Evolutionary conservation across 2,329 filamentous ascomycete species (phyloP).

Genomic region (Aulographum hederae): DNA sequence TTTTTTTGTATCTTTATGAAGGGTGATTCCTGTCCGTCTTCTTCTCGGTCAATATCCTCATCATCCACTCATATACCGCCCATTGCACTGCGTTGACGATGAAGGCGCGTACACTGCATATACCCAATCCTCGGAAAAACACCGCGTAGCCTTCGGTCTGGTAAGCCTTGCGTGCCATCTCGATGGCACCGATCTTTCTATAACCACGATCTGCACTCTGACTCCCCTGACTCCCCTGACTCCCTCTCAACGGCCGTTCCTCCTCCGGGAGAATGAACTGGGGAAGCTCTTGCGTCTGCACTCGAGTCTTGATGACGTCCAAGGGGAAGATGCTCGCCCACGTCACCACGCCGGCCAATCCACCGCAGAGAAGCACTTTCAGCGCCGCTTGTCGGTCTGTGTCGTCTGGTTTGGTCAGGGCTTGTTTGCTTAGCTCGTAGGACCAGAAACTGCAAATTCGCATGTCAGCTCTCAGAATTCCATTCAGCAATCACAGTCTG

Average conservation of each 20-base stretch:
- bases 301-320: constrained; percentile 78
- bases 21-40: too few species aligned
- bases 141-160: constrained; percentile 51
- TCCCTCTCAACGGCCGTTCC: not conserved
- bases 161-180: constrained; percentile 50
- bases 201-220: constrained; percentile 1
- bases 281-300: constrained; percentile 52
- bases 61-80: constrained; percentile 81
- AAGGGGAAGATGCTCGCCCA: constrained; percentile 86
- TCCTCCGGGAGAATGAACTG: not conserved
- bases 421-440: constrained; percentile 58
- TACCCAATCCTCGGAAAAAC: constrained; percentile 64
- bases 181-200: constrained; percentile 36
- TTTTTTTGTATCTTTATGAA: too few species aligned
- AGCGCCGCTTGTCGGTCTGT: constrained; percentile 32
- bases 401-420: constrained; percentile 28
- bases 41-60: constrained; percentile 28
- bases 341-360: constrained; percentile 69
- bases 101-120: constrained; percentile 77
- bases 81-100: constrained; percentile 87
- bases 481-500: not conserved
- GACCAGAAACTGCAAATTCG: constrained; percentile 52
- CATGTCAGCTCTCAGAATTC: too few species aligned
- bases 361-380: constrained; percentile 64
- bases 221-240: not conserved